phyloP scores from a whole-genome alignment of 495 filamentous ascomycete genomes.

The Hypomontagnella submonticulosa region DNA sequence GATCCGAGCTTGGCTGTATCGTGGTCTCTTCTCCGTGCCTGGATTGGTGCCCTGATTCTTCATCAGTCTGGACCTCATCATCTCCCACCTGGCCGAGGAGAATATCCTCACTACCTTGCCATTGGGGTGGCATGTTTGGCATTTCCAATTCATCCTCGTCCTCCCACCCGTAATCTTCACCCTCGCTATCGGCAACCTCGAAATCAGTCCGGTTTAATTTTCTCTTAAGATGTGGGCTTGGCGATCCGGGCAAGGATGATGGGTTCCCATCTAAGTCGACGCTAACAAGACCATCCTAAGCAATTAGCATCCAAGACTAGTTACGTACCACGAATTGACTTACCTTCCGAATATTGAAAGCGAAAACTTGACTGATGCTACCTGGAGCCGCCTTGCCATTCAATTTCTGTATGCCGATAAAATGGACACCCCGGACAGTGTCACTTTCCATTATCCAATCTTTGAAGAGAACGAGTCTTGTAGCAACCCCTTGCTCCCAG shows the following conservation, averaged over 20 bases:
- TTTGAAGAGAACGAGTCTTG: constrained; percentile 75
- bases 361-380: constrained; percentile 46
- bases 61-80: constrained; percentile 42
- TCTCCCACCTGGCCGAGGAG: constrained; percentile 53
- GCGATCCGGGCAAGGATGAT: constrained; percentile 41
- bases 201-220: constrained; percentile 57
- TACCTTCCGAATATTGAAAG: constrained; percentile 56
- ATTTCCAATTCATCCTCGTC: constrained; percentile 59
- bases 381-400: constrained; percentile 50
- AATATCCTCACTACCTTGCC: constrained; percentile 64
- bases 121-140: constrained; percentile 60
- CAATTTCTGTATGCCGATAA: constrained; percentile 58
- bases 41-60: constrained; percentile 33
- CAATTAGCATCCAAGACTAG: constrained; percentile 24
- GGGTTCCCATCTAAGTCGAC: constrained; percentile 42
- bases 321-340: constrained; percentile 29
- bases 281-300: constrained; percentile 41
- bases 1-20: constrained; percentile 29
- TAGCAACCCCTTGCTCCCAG: constrained; percentile 77
- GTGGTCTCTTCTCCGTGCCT: constrained; percentile 18
- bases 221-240: constrained; percentile 53
- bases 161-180: constrained; percentile 63
- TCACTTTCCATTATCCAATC: constrained; percentile 62
- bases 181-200: constrained; percentile 63
- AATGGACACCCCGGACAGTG: constrained; percentile 47